Evolutionary conservation across 148 eudicot species (phyloP).

Genomic region (Gaultheria prostrata): DNA sequence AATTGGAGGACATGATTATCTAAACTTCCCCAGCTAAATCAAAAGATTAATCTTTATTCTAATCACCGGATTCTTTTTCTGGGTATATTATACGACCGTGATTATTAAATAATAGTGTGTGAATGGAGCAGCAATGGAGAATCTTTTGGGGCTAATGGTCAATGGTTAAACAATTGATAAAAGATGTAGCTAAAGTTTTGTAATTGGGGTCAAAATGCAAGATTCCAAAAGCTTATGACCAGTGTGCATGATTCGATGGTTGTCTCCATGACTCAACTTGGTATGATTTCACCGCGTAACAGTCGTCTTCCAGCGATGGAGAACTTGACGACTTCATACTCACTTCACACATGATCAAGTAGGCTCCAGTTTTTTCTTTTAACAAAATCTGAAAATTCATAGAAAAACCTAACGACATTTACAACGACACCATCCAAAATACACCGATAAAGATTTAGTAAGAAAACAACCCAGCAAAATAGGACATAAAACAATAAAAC

Average conservation of each 20-base stretch:
- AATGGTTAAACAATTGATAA: background rate
- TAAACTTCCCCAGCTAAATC: background rate
- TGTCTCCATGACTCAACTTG: too few species aligned
- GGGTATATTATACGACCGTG: background rate
- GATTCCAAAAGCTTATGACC: background rate
- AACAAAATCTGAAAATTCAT: too few species aligned
- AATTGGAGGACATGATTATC: background rate
- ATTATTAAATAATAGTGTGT: background rate
- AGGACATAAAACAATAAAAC: too few species aligned
- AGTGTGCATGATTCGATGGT: too few species aligned
- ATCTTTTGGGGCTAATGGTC: background rate
- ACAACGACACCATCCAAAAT: too few species aligned
- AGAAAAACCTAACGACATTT: too few species aligned
- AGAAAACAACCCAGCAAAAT: too few species aligned
- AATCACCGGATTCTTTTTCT: background rate
- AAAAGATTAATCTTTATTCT: too few species aligned
- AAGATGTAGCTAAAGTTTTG: background rate
- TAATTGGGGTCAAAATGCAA: too few species aligned
- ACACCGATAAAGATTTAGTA: too few species aligned
- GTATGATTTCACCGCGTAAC: background rate
- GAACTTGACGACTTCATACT: background rate
- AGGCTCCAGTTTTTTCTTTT: too few species aligned
- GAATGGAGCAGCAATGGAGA: background rate
- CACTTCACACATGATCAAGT: too few species aligned
- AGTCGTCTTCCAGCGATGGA: background rate